Evolutionary conservation across 179 eudicot genomes (phyloP), one percentile per base, ranked within the genome.

Genomic region (Silene vulgaris): DNA sequence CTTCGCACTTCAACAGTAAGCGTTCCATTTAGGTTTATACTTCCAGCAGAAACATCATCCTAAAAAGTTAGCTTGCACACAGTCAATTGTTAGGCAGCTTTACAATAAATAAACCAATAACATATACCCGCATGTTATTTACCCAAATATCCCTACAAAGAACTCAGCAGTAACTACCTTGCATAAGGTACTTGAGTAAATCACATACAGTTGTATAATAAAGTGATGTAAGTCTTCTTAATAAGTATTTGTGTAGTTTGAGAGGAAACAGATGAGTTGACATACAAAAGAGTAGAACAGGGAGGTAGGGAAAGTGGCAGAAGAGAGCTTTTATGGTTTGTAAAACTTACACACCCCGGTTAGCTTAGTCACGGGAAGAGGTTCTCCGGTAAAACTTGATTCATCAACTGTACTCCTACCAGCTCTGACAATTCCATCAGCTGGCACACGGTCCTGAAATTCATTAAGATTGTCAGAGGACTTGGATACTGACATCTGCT

Each of bases 331-430:
- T 19, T 8, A 76, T 56, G 26, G 19, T 69, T 69, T 43, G 16
- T 35, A 70, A 5, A 79, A 79, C 13, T 60, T 37, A 60, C 40
- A 20, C 80, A 93, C 99, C 94, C 98, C 99, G 14, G 92, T 88
- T 67, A 93, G 74, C 84, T 96, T 96, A 37, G 98, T 96, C 77
- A 93, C 99, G 43, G 98, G 99, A 52, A 96, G 80, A 77, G 99
- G 99, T 82, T 96, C 99, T 76, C 99, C 99, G 3, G 98, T 89
- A 75, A 96, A 96, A 81, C 99, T 96, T 76, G 98, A 96, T 82
- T 96, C 99, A 40, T 96, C 99, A 70, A 96, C 92, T 67, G 98
- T 86, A 83, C 99, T 96, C 82, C 98, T 93, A 81, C 99, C 99
- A 72, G 91, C 91, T 77, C 79, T 84, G 74, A 96, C 98, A 71